Base-by-base conservation (phyloP, 345 rosid genomes). In the Acer negundo region DNA sequence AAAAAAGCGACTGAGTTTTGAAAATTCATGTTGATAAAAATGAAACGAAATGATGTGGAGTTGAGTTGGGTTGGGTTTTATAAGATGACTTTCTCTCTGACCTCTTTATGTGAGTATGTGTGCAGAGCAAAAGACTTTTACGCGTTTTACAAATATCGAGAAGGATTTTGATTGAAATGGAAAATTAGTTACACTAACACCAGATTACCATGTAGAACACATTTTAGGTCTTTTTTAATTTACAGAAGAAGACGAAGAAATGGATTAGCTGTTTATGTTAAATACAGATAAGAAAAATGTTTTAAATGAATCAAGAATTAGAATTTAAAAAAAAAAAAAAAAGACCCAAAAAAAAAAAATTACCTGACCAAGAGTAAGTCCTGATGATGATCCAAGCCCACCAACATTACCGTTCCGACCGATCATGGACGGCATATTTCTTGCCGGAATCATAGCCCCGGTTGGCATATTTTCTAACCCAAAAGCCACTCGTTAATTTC, bases 361-460 rank as follows among this genome's bases (percentile, higher is more conserved):
- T 64, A 91, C 93, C 93, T 91, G 91, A 75, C 80, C 76, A 42
- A 88, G 84, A n/a, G 83, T 47, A 26, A 91, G 90, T 64, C 81
- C 82, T 5, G 90, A 84, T 55, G 91, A 82, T 11, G 96, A 87
- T 81, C 83, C 90, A 44, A 87, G 83, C 38, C 86, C 92, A 75
- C 78, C 79, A 62, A 71, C 75, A 77, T 24, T 80, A 17, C 88
- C 83, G 79, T 83, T 83, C 58, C 82, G 62, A 42, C 84, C 84
- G 20, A 83, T 83, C 87, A 87, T 47, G 1, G 90, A 78, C 8
- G 92, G 81, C 89, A 83, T 82, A 79, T 87, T 85, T 85, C 89
- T 88, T 0, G 85, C 86, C 76, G 92, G 92, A 84, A 88, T 85
- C 91, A 87, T 84, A 24, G 81, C 79, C 69, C 92, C 93, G 76